Percentiles rank a stretch among this genome's conserved stretches.
Evolutionary conservation across 805 yeast genomes (phyloP).

Genomic region (Pichia thaimueangensis): DNA sequence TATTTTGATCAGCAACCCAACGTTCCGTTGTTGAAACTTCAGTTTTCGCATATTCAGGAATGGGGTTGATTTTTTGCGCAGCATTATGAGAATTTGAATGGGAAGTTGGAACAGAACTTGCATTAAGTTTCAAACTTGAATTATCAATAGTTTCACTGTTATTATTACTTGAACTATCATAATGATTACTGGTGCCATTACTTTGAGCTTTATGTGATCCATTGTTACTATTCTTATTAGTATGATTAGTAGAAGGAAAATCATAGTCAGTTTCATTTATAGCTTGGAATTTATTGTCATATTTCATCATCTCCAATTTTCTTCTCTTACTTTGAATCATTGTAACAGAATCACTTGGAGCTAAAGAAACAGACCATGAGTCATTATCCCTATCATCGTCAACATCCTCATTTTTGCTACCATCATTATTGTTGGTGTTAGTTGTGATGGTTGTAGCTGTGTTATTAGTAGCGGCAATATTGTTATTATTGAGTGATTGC

Average conservation of each 20-base stretch:
- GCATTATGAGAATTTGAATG: neutral
- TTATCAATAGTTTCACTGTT: neutral
- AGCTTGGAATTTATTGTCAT: neutral
- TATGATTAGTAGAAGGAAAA: neutral
- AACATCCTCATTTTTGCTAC: neutral
- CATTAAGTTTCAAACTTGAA: neutral
- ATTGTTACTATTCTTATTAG: neutral
- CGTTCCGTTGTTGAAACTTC: slow-evolving; percentile 18
- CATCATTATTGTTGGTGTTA: neutral
- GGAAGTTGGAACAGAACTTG: neutral
- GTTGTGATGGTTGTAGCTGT: too few species aligned
- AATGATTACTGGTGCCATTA: neutral
- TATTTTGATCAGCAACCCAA: slow-evolving; percentile 22
- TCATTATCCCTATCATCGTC: slow-evolving; percentile 2
- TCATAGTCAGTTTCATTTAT: neutral
- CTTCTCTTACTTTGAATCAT: slow-evolving; percentile 8
- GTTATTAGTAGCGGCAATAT: neutral
- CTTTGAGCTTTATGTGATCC: too few species aligned
- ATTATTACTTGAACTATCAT: neutral
- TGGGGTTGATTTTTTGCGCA: neutral
- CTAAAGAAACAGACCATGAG: slow-evolving; percentile 7
- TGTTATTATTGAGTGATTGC: neutral
- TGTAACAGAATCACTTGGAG: slow-evolving; percentile 17
- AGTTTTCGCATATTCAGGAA: neutral
- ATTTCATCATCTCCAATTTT: neutral